Evolutionary conservation across 352 stramenopile genomes (phyloP).

Genomic region (Phytopythium ostracodes): DNA sequence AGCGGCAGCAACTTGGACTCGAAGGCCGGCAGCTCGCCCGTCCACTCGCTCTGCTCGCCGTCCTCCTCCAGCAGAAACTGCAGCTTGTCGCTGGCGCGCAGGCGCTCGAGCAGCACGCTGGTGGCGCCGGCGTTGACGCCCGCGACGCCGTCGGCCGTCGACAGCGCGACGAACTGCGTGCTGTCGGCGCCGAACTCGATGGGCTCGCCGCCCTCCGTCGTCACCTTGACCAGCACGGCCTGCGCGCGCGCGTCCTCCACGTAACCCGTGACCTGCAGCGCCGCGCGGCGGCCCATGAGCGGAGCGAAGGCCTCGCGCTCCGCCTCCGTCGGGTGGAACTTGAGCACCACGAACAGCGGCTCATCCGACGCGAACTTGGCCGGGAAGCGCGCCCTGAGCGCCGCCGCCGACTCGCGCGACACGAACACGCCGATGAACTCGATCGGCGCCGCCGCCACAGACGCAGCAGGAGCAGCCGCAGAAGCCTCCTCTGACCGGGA

Average conservation of each 20-base stretch:
- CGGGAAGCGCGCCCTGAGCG: constrained; percentile 51
- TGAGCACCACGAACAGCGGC: constrained; percentile 69
- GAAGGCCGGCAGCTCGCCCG: constrained; percentile 61
- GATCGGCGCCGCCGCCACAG: constrained; percentile 17
- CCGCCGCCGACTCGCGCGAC: constrained; percentile 41
- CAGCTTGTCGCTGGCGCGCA: constrained; percentile 61
- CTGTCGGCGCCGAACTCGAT: constrained; percentile 39
- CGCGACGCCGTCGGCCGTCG: constrained; percentile 32
- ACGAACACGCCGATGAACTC: constrained; percentile 83
- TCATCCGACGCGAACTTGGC: constrained; percentile 40
- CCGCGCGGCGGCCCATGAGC: constrained; percentile 49
- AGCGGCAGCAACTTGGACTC: constrained; percentile 68
- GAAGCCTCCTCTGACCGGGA: constrained; percentile 12
- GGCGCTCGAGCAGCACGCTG: constrained; percentile 73
- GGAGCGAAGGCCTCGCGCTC: constrained; percentile 75
- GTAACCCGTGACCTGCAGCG: constrained; percentile 61
- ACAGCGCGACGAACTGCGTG: constrained; percentile 47
- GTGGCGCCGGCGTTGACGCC: constrained; percentile 52
- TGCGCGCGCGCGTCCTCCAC: constrained; percentile 66
- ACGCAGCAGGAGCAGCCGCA: neutral
- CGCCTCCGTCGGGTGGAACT: constrained; percentile 64
- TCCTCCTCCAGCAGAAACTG: constrained; percentile 36
- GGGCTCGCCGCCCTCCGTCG: constrained; percentile 58
- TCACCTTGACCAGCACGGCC: constrained; percentile 63
- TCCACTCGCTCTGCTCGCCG: constrained; percentile 33